Base-by-base conservation (phyloP, 768 basidiomycete species). In the Butyriboletus loyo region DNA sequence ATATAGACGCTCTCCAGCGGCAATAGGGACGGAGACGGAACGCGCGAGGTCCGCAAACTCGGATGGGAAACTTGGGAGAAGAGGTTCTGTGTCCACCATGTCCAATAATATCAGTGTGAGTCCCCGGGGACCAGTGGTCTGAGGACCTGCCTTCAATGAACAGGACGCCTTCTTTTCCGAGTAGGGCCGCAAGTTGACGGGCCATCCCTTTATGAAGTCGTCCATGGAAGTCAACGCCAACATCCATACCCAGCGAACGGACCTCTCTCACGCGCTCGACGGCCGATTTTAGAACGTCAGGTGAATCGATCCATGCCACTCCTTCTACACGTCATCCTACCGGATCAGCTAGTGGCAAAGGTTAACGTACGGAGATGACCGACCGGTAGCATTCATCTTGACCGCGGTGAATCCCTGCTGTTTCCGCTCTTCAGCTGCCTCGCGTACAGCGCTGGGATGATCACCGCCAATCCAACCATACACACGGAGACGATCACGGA, bases 141-240 rank as follows among this genome's bases (percentile, higher is more conserved):
- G n/a, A 30, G 7, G 45, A 37, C 34, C 45, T 53, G 73, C 80
- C 83, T 72, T 88, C 83, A 57, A 87, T 85, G 65, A 87, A 87
- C 15, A 87, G 66, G 1, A 84, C 83, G 17, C 73, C 72, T 41
- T 80, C 72, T 9, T 80, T 80, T 58, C 86, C 85, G 7, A 87
- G 74, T 2, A 79, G 66, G 44, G 75, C 77, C 7, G 82, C 84
- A 9, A 88, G 77, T 62, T 85, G 86, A 58, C 82, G 85, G 17
- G 85, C 83, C 76, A 86, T 83, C 3, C 81, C 78, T 58, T 82
- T 85, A 63, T 87, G 86, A 21, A 86, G 69, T 13, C 85, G 74
- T 24, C 86, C 85, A 58, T 86, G 86, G 66, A 87, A 88, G 60
- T 87, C 85, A 21, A 86, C 66, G 5, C 82, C 85, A 5, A 85